These are phyloP conservation scores for Pneumocystis carinii DNA, from an alignment of 1,139 yeast genomes.

Conservation along the genomic window DNA sequence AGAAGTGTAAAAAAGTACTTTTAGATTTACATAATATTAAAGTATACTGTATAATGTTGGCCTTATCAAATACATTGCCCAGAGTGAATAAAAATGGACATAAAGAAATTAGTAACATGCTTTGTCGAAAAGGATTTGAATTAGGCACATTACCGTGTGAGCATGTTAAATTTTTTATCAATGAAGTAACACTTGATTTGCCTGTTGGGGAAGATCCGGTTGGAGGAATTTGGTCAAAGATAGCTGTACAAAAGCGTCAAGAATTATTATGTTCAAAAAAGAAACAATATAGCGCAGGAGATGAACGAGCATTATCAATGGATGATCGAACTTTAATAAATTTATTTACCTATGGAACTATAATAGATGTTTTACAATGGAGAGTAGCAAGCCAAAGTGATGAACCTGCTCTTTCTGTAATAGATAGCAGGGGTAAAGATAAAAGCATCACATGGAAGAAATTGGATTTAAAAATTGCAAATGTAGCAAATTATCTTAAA, in stretches of 20 bases:
- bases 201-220: conserved; percentile 57
- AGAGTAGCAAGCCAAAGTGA: conserved; percentile 64
- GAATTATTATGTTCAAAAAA: conserved; percentile 36
- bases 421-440: conserved; percentile 32
- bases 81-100: conserved; percentile 73
- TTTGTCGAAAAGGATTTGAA: conserved; percentile 67
- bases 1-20: conserved; percentile 48
- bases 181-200: conserved; percentile 49
- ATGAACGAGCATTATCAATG: conserved; percentile 52
- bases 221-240: conserved; percentile 78
- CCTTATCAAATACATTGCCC: conserved; percentile 71
- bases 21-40: conserved; percentile 59
- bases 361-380: conserved; percentile 64
- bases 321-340: conserved; percentile 69
- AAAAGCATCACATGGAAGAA: conserved; percentile 68
- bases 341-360: conserved; percentile 54
- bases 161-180: conserved; percentile 65
- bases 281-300: conserved; percentile 64
- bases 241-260: conserved; percentile 45
- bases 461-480: conserved; percentile 61
- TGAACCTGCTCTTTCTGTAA: conserved; percentile 61
- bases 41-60: conserved; percentile 66
- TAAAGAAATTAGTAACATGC: conserved; percentile 81
- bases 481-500: conserved; percentile 46
- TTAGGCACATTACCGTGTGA: conserved; percentile 64